Base-by-base conservation (phyloP, 1,284 basidiomycete species). In the Bjerkandera adusta region DNA sequence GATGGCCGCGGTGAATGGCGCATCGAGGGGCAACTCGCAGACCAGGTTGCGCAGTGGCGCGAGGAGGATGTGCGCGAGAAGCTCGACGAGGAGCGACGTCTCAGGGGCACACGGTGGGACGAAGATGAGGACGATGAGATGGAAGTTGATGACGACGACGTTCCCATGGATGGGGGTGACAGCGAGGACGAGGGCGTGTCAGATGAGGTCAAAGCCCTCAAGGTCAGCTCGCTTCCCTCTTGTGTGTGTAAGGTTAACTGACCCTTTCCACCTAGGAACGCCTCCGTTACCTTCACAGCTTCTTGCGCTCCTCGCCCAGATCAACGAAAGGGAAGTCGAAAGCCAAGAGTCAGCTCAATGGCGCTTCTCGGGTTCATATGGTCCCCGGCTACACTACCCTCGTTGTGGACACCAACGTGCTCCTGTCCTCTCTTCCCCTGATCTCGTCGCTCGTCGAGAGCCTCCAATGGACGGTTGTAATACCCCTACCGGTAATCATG, bases 401-500 rank as follows among this genome's bases (percentile, higher is more conserved):
- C 43, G 85, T 99, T 5, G 75, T 97, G 57, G 95, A 98, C 68
- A 98, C 95, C 40, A 98, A 98, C 69, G 88, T 97, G 49, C 70
- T 97, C 0, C 76, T 97, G 4, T 89, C 89, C 0, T 89, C 89
- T 0, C 71, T 96, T 4, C 66, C 81, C 0, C 72, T 87, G 51
- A 76, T 98, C 51, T 66, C 79, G 2, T 77, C 83, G 10, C 73
- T 98, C 48, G 76, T 98, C 49, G 88, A 96, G 63, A 84, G 83
- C 52, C 70, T 83, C 24, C 73, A 73, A 34, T 99, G 93, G 93
- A 97, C 89, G 0, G 75, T 97, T 42, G 74, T 99, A 46, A 75
- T 99, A 0, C 96, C 96, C 3, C 78, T 97, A 2, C 93, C 93
- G 0, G 96, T 97, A 46, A 79, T 98, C 58, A 97, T 95, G 73